Evolutionary conservation across 164 flowering plant species (phyloP).

Genomic region (Stephania japonica): DNA sequence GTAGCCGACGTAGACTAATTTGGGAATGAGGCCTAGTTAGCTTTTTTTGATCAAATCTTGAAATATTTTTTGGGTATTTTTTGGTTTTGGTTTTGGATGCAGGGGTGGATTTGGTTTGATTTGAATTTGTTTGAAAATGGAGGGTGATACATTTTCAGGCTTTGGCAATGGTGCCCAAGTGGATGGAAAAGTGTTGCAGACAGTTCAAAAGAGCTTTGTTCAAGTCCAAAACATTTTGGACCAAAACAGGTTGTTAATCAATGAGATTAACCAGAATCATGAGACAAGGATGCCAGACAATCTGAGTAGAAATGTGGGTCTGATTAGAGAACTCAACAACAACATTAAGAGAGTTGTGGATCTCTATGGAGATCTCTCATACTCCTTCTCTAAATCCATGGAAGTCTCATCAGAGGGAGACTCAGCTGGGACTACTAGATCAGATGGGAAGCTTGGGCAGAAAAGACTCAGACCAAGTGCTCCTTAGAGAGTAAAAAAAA

Average conservation of each 20-base stretch:
- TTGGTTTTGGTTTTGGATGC: neutral
- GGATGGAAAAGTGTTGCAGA: conserved; percentile 57
- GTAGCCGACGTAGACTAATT: too few species aligned
- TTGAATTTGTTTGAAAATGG: conserved; percentile 34
- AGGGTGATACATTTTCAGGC: conserved; percentile 54
- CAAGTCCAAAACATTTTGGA: conserved; percentile 64
- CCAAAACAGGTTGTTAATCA: conserved; percentile 72
- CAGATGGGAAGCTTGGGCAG: conserved; percentile 54
- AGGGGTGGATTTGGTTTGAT: conserved; percentile 16
- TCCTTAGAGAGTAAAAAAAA: neutral
- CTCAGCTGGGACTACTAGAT: conserved; percentile 44
- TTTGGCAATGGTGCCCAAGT: conserved; percentile 49
- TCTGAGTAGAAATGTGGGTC: conserved; percentile 62
- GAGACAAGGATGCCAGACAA: conserved; percentile 71
- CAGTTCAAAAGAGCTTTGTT: conserved; percentile 60
- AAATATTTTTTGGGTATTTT: neutral
- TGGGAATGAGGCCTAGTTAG: too few species aligned
- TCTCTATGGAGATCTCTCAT: conserved; percentile 68
- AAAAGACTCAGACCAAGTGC: conserved; percentile 61
- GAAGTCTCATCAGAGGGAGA: conserved; percentile 72
- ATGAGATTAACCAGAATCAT: conserved; percentile 83
- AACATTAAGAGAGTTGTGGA: conserved; percentile 81
- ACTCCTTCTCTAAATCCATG: conserved; percentile 50
- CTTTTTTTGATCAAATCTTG: too few species aligned
- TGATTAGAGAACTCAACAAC: conserved; percentile 79